Evolutionary conservation across 208 protist species (phyloP), one percentile per base, ranked within the genome.

Genomic region (Zelonia costaricensis): DNA sequence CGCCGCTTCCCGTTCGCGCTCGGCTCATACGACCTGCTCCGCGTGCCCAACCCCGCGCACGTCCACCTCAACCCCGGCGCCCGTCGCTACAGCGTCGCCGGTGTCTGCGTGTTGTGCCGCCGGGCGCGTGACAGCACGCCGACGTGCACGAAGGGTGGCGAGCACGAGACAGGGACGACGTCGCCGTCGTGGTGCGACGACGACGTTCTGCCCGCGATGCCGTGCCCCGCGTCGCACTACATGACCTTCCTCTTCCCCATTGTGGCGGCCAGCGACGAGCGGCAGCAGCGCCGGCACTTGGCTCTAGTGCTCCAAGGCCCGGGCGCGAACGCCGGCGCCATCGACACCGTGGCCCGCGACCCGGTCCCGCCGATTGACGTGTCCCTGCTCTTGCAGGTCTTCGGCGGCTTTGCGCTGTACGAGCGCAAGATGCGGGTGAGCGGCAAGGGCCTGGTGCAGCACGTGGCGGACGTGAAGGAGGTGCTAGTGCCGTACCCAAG

Each of bases 1-100:
- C 28, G 64, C 18, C 83, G 87, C 46, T 93, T 91, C 28, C 87
- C 87, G n/a, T 88, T 93, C 44, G 75, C 78, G 2, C 20, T 93
- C 15, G 87, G 87, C 39, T 47, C 59, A 31, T 84, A 82, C 49
- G 67, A 85, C 46, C 59, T 93, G 6, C 46, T 93, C 1, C 79
- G 71, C 6, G 27, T 93, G 28, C 58, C 66, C 0, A 47, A 66
- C 40, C 58, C 71, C 28, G 52, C 75, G 0, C 45, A 63, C 15
- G 51, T 93, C 22, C 18, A 78, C 16, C 23, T 93, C 16, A 78
- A 91, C 72, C 63, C 77, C 5, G 47, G 53, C 13, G 71, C 71
- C 9, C 69, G 69, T 16, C 73, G 67, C 43, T 93, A 93, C 65
- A 62, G 79, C 20, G 74, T 74, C n/a, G 51, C 63, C 0, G 69